These are phyloP conservation scores for Fonsecaea monophora DNA, from an alignment of 2,329 filamentous ascomycete genomes.

Conservation along the genomic window DNA sequence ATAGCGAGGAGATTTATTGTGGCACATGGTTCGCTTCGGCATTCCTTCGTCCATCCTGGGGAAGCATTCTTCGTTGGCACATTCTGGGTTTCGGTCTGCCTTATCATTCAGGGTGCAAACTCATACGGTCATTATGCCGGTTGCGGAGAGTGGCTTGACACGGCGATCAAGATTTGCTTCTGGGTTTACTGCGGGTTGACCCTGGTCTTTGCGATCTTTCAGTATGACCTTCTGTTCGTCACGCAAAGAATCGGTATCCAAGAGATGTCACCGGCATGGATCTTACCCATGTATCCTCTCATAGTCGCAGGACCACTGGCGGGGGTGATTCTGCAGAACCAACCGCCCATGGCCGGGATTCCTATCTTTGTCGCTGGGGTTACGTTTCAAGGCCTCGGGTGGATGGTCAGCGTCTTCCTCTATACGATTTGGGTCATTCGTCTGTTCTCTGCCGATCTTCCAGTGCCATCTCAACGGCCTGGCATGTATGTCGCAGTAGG, in stretches of 20 bases:
- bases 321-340: constrained; percentile 65
- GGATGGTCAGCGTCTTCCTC: constrained; percentile 72
- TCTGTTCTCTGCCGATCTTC: constrained; percentile 13
- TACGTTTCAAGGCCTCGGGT: constrained; percentile 72
- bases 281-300: constrained; percentile 75
- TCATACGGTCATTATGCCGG: constrained; percentile 5
- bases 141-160: constrained; percentile 3
- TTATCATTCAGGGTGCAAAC: constrained; percentile 4
- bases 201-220: constrained; percentile 10
- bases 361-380: constrained; percentile 70
- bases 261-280: constrained; percentile 75
- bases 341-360: constrained; percentile 59
- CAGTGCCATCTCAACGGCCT: constrained; percentile 8
- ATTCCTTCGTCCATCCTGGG: constrained; percentile 1
- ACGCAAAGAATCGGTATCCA: constrained; percentile 64
- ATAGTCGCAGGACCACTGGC: constrained; percentile 76
- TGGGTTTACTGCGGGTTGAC: constrained; percentile 2
- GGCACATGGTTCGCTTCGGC: constrained; percentile 61
- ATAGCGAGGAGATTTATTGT: constrained; percentile 67
- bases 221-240: constrained; percentile 54
- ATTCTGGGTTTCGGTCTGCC: constrained; percentile 7
- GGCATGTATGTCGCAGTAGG: constrained; percentile 31
- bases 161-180: constrained; percentile 2
- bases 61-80: constrained; percentile 13
- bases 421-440: constrained; percentile 72